phyloP scores from a whole-genome alignment of 1,139 yeast genomes.

The Diutina neorugosa region DNA sequence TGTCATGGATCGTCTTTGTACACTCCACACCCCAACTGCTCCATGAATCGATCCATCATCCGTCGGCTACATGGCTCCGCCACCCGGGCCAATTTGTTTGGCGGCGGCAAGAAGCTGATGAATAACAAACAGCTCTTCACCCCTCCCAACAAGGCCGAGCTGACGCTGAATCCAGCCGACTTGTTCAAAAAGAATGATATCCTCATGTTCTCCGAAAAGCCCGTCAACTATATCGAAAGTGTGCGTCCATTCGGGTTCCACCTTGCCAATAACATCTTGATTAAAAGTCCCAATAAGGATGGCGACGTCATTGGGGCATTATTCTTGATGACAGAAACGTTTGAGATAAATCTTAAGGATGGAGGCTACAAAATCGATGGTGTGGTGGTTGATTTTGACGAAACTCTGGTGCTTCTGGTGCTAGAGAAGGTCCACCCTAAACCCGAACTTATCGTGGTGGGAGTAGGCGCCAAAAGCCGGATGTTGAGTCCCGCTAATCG shows the following conservation, averaged over 20 bases:
- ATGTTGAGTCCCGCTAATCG: conserved; percentile 46
- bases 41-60: neutral
- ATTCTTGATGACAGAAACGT: conserved; percentile 51
- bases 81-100: conserved; percentile 13
- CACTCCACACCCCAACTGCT: neutral
- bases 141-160: conserved; percentile 27
- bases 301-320: conserved; percentile 41
- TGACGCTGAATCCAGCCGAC: conserved; percentile 35
- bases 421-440: conserved; percentile 56
- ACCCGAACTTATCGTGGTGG: conserved; percentile 66
- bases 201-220: conserved; percentile 30
- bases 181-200: conserved; percentile 33
- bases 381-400: conserved; percentile 30
- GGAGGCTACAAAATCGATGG: conserved; percentile 29
- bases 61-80: conserved; percentile 5
- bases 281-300: conserved; percentile 29
- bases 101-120: conserved; percentile 17
- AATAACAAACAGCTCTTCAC: conserved; percentile 10
- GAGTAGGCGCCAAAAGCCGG: conserved; percentile 54
- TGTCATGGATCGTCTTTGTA: neutral
- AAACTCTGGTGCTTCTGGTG: conserved; percentile 27
- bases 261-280: conserved; percentile 23
- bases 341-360: conserved; percentile 40
- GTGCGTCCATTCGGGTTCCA: conserved; percentile 30
- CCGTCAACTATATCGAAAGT: conserved; percentile 32